Conservation (phyloP, 2,329 filamentous ascomycete species). For the Fusarium goolgardi region DNA sequence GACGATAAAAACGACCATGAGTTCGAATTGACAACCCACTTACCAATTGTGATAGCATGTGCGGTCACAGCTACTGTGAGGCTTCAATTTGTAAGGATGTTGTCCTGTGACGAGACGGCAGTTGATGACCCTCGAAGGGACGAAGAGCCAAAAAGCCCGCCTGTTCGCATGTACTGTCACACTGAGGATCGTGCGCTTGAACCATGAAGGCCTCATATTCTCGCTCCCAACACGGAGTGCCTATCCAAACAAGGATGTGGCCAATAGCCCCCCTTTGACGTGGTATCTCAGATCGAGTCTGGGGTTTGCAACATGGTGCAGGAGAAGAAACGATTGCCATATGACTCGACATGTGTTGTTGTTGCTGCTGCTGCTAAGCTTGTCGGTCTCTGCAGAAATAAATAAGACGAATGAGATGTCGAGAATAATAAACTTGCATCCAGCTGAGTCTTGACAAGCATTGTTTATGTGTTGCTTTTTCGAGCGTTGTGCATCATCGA, state of each 20-base stretch:
- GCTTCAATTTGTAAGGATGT: constrained; percentile 24
- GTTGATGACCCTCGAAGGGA: constrained; percentile 16
- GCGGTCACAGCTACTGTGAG: constrained; percentile 14
- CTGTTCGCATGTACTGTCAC: background rate
- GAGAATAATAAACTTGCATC: constrained; percentile 19
- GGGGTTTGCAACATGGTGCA: constrained; percentile 27
- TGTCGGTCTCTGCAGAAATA: constrained; percentile 9
- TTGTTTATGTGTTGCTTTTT: constrained; percentile 35
- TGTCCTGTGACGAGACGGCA: constrained; percentile 21
- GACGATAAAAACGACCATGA: background rate
- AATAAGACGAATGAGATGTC: constrained; percentile 19
- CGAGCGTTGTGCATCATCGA: constrained; percentile 40
- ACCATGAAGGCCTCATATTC: constrained; percentile 23
- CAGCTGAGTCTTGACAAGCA: constrained; percentile 18
- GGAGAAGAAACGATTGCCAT: constrained; percentile 16
- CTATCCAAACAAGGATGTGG: constrained; percentile 8
- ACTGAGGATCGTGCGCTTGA: background rate
- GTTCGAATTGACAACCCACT: background rate
- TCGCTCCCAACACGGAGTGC: background rate
- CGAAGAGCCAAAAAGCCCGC: background rate
- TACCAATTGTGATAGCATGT: constrained; percentile 7
- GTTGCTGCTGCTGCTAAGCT: constrained; percentile 13
- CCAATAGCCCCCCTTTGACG: constrained; percentile 7
- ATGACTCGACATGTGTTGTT: constrained; percentile 25
- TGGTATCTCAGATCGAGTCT: constrained; percentile 27